A percentile compares a stretch with the other conserved stretches of the same genome.
These are phyloP conservation scores for Arabis alpina DNA, from an alignment of 345 rosid species.

Conservation along the genomic window DNA sequence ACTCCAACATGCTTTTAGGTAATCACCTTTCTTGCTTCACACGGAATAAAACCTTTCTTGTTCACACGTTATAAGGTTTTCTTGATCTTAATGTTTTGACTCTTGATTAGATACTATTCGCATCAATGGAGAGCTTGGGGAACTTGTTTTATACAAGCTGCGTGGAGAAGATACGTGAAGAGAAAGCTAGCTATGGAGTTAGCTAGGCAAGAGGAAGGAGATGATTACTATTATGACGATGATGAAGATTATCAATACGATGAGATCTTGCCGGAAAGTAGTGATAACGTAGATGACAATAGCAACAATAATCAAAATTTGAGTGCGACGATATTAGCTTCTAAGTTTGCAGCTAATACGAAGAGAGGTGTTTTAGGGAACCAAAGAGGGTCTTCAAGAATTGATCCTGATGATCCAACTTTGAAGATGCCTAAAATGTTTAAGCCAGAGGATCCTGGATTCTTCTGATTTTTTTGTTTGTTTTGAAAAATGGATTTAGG, in stretches of 20 bases:
- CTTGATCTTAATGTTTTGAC: conserved; percentile 15
- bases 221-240: conserved; percentile 35
- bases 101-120: conserved; percentile 69
- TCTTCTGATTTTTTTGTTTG: conserved; percentile 38
- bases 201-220: conserved; percentile 61
- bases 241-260: conserved; percentile 19
- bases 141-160: conserved; percentile 73
- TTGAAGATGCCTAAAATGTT: conserved; percentile 88
- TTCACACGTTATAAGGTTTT: not conserved
- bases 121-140: conserved; percentile 95
- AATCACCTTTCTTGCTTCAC: not conserved
- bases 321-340: conserved; percentile 63
- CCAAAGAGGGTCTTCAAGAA: conserved; percentile 44
- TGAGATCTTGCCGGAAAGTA: conserved; percentile 29
- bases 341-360: conserved; percentile 70
- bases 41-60: not conserved
- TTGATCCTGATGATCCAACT: conserved; percentile 53
- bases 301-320: conserved; percentile 49
- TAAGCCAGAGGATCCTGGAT: conserved; percentile 82
- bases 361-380: conserved; percentile 49
- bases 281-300: conserved; percentile 12
- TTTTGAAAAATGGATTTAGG: conserved; percentile 3
- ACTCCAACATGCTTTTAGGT: conserved; percentile 87
- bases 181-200: conserved; percentile 68
- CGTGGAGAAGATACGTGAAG: conserved; percentile 69